phyloP scores from a whole-genome alignment of 345 rosid species.

The Hirschfeldia incana region DNA sequence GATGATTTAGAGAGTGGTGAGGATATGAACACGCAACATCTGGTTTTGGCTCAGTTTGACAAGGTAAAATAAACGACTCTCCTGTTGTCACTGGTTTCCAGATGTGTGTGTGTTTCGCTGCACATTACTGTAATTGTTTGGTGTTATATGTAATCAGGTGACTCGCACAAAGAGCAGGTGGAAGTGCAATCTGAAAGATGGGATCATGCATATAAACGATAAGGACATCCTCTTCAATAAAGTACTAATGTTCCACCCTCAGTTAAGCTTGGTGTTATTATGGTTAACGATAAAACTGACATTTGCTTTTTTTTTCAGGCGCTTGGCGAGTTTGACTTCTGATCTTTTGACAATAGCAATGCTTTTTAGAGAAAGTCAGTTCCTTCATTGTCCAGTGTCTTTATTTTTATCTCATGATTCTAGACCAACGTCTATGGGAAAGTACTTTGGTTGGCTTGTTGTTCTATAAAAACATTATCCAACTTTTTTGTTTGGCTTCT shows the following conservation, averaged over 20 bases:
- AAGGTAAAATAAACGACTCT: constrained; percentile 64
- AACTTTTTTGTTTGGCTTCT: background rate
- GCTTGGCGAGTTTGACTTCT: constrained; percentile 84
- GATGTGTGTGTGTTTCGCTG: background rate
- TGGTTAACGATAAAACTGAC: constrained; percentile 3
- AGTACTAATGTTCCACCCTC: constrained; percentile 40
- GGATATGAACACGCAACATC: constrained; percentile 90
- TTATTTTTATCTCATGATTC: background rate
- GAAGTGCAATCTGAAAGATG: constrained; percentile 95
- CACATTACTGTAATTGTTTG: background rate
- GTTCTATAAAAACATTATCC: background rate
- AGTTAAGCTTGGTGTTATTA: constrained; percentile 7
- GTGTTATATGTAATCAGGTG: constrained; percentile 51
- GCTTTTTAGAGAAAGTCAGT: constrained; percentile 5
- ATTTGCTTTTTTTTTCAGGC: constrained; percentile 55
- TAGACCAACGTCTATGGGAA: background rate
- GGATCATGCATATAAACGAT: constrained; percentile 93
- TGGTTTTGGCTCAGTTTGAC: constrained; percentile 96
- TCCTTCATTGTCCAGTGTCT: constrained; percentile 27
- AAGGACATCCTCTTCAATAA: constrained; percentile 93
- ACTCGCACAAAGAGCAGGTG: constrained; percentile 94
- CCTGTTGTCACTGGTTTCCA: background rate
- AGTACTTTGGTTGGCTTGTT: background rate
- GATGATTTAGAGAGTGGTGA: constrained; percentile 89
- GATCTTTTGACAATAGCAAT: constrained; percentile 34